Conservation (phyloP, 139 green algal genomes). For the Chlorella sp. region DNA sequence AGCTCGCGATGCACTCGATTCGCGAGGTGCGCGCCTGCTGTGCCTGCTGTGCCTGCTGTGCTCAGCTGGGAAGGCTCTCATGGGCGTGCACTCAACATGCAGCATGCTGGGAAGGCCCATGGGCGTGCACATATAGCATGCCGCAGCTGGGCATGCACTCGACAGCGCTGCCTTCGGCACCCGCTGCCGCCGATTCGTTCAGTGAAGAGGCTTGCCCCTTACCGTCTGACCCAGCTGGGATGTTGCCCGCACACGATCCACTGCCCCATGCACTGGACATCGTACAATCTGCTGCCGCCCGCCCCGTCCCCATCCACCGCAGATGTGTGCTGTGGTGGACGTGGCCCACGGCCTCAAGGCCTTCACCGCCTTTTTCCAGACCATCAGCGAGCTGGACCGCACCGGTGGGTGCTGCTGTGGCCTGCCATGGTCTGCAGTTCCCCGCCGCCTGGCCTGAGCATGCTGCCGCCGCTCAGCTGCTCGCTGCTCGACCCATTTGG, state of each 20-base stretch:
- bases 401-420: neutral
- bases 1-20: slow-evolving; percentile 93
- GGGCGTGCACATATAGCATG: no score
- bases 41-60: neutral
- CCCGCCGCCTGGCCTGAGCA: neutral
- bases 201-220: no score
- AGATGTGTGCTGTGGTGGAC: slow-evolving; percentile 75
- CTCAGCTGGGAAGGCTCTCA: no score
- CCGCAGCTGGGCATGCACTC: no score
- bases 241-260: neutral
- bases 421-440: neutral
- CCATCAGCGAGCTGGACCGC: slow-evolving; percentile 42
- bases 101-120: no score
- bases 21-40: slow-evolving; percentile 76
- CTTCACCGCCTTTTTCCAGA: slow-evolving; percentile 80
- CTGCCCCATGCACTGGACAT: neutral
- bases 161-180: no score
- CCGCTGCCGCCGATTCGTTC: no score
- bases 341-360: slow-evolving; percentile 69
- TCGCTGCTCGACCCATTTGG: no score
- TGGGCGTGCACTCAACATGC: no score
- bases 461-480: neutral
- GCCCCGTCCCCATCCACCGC: neutral
- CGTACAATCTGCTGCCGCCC: neutral
- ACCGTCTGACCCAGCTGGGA: no score